Evolutionary conservation across 306 rosid species (phyloP).

Genomic region (Urtica urens): DNA sequence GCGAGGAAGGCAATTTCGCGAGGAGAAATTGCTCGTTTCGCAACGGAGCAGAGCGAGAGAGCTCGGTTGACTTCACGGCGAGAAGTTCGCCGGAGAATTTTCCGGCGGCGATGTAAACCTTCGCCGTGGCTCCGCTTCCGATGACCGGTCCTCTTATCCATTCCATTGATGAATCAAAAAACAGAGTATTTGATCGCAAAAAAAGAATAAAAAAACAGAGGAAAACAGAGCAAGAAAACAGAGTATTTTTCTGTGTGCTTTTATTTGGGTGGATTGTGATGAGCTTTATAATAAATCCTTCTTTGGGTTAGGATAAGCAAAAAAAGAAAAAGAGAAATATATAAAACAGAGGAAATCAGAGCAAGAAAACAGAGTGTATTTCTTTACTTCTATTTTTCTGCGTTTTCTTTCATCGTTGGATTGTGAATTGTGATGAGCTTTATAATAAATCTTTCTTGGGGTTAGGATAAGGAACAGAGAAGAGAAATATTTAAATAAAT

Average conservation of each 20-base stretch:
- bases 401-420: not conserved
- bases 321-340: not conserved
- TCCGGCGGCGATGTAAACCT: conserved; percentile 24
- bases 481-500: not conserved
- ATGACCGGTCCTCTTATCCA: conserved; percentile 33
- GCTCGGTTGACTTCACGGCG: conserved; percentile 34
- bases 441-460: not conserved
- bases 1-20: conserved; percentile 23
- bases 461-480: not conserved
- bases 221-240: not conserved
- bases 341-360: conserved; percentile 3
- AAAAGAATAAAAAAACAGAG: not conserved
- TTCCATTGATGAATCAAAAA: conserved; percentile 20
- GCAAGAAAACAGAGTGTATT: not conserved
- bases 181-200: no score
- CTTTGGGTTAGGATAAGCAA: not conserved
- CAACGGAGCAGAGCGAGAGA: conserved; percentile 17
- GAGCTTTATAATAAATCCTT: not conserved
- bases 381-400: not conserved
- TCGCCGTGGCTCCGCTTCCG: conserved; percentile 45
- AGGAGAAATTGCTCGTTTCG: conserved; percentile 29
- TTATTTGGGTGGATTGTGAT: not conserved
- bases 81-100: conserved; percentile 14
- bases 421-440: not conserved
- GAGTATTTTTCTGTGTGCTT: not conserved